These are phyloP conservation scores for Cenchrus americanus DNA, from an alignment of 176 grass and related monocot species.

Conservation along the genomic window DNA sequence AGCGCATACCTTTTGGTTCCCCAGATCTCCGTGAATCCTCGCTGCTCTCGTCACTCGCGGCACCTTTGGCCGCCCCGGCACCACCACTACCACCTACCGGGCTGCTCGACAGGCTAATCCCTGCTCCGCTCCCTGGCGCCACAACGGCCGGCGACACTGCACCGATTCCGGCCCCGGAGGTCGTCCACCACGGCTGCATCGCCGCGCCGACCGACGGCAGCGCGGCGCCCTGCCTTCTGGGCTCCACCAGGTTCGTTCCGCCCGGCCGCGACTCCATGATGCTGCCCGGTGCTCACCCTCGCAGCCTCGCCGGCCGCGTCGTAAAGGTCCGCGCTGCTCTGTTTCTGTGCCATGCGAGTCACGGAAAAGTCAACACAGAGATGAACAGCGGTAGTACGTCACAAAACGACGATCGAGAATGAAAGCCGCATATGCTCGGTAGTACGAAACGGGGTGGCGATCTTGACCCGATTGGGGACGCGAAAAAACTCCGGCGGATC, in stretches of 20 bases:
- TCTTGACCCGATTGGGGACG: not conserved
- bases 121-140: conserved; percentile 32
- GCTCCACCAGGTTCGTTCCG: conserved; percentile 45
- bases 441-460: not conserved
- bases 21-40: conserved; percentile 51
- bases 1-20: conserved; percentile 51
- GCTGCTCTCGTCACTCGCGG: conserved; percentile 40
- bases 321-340: conserved; percentile 23
- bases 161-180: conserved; percentile 31
- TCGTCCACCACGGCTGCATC: conserved; percentile 62
- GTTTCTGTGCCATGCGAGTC: not conserved
- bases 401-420: not conserved
- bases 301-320: not conserved
- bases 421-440: conserved; percentile 1
- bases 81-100: conserved; percentile 7
- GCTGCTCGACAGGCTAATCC: conserved; percentile 47
- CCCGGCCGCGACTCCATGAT: conserved; percentile 48
- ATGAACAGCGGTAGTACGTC: not conserved
- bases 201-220: conserved; percentile 40
- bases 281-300: not conserved
- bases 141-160: conserved; percentile 60
- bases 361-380: conserved; percentile 29
- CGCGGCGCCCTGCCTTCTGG: conserved; percentile 35
- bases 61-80: conserved; percentile 12
- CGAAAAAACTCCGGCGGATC: not conserved